These are phyloP conservation scores for Yamadazyma diospyri DNA, from an alignment of 1,139 yeast genomes.

Conservation along the genomic window DNA sequence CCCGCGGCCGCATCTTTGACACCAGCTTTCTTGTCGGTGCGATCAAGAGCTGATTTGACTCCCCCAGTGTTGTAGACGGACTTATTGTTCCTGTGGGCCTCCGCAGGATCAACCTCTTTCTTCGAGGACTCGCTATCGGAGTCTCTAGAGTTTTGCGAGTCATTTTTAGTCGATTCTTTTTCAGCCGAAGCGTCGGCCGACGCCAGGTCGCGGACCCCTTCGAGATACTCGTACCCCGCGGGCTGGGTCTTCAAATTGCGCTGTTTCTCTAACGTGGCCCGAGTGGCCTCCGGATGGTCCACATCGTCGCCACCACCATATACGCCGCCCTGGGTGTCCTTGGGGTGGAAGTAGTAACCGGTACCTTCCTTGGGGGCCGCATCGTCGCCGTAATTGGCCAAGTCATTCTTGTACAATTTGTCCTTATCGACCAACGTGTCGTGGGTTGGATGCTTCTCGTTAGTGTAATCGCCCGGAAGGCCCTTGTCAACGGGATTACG, in stretches of 20 bases:
- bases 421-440: conserved; percentile 16
- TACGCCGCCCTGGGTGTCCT: conserved; percentile 34
- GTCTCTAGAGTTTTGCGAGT: not conserved
- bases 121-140: not conserved
- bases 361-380: conserved; percentile 26
- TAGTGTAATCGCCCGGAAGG: conserved; percentile 32
- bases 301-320: conserved; percentile 14
- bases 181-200: too few relatives aligned
- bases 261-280: conserved; percentile 20
- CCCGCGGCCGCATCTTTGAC: conserved; percentile 6
- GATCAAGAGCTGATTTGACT: conserved; percentile 8
- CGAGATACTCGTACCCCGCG: conserved; percentile 18
- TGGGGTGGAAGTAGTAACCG: conserved; percentile 35
- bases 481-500: conserved; percentile 28
- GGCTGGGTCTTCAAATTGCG: conserved; percentile 31
- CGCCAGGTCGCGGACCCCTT: too few relatives aligned
- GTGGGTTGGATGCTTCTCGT: conserved; percentile 30
- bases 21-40: conserved; percentile 3
- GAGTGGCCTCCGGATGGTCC: conserved; percentile 24
- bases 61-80: conserved; percentile 30
- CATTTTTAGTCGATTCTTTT: not conserved
- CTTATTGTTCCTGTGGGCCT: conserved; percentile 27
- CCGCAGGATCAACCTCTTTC: conserved; percentile 19
- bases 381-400: conserved; percentile 28
- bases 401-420: conserved; percentile 15